Base-by-base conservation (phyloP, 164 flowering plant species). In the Nelumbo lutea region DNA sequence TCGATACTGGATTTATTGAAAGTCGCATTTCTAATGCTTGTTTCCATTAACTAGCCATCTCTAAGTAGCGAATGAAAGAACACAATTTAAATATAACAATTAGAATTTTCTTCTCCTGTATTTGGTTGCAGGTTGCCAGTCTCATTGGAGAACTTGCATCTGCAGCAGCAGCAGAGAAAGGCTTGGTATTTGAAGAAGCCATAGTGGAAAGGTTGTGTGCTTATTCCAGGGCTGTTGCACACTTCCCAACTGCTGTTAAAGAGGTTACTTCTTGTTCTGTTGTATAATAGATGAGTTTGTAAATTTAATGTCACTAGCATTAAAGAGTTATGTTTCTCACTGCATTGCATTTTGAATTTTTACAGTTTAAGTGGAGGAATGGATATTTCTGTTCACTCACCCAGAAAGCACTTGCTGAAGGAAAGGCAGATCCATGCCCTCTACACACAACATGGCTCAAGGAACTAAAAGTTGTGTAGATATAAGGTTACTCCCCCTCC, bases 201-300 rank as follows among this genome's bases (percentile, higher is more conserved):
- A 76, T 79, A 73, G 82, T 63, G 59, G 93, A 89, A 5, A 83
- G 98, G 69, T 72, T 96, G 72, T 90, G 97, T 79, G 97, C 99
- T 50, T 96, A 96, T 79, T 86, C 99, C 1, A 78, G 98, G 52
- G 88, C 98, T 48, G 99, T 96, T 52, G 86, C 95, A 6, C 96
- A 96, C 70, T 96, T 93, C 65, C 99, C 98, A 40, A 96, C 97
- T 1, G 98, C 97, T 3, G 97, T 90, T 61, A 96, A 93, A 73
- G 99, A 96, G 96, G 99, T 95, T 47, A 64, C 10, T 9, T 9
- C 10, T 5, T 39, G 57, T 53, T 11, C 4, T 11, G 11, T 2
- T 41, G 3, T n/a, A 27, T 27, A 27, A 27, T 27, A 27, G 27
- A 27, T 27, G 27, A 27, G 27, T 27, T 27, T 27, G 0, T 27